Conservation (phyloP, 164 flowering plant genomes). For the Liriodendron chinense region DNA sequence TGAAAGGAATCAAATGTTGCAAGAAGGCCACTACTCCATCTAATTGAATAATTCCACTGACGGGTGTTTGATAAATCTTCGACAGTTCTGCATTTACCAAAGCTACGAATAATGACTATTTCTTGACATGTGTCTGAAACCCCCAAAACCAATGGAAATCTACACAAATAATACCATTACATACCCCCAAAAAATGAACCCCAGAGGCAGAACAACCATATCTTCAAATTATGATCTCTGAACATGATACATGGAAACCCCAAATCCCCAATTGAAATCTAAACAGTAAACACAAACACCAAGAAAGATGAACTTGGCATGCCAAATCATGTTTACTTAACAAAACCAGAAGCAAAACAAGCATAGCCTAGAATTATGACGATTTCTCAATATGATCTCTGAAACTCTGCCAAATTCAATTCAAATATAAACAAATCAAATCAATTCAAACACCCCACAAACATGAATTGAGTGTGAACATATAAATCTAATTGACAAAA, state of each 20-base stretch:
- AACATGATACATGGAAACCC: neutral
- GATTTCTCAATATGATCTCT: neutral
- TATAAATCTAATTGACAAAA: neutral
- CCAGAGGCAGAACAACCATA: neutral
- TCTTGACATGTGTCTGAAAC: neutral
- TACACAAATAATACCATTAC: neutral
- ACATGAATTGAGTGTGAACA: neutral
- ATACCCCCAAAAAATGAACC: neutral
- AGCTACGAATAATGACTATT: neutral
- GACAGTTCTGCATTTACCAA: neutral
- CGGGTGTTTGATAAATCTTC: too few species aligned
- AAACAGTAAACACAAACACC: neutral
- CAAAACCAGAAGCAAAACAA: neutral
- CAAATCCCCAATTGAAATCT: neutral
- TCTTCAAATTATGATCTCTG: neutral
- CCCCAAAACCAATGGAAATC: neutral
- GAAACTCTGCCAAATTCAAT: constrained; percentile 4
- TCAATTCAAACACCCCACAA: neutral
- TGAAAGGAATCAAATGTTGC: too few species aligned
- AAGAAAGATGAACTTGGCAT: neutral
- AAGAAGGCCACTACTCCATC: too few species aligned
- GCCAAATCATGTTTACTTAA: neutral
- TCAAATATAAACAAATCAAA: neutral
- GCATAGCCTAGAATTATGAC: neutral
- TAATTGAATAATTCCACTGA: too few species aligned